Conservation (phyloP, 768 basidiomycete species). For the Lyophyllum decastes region DNA sequence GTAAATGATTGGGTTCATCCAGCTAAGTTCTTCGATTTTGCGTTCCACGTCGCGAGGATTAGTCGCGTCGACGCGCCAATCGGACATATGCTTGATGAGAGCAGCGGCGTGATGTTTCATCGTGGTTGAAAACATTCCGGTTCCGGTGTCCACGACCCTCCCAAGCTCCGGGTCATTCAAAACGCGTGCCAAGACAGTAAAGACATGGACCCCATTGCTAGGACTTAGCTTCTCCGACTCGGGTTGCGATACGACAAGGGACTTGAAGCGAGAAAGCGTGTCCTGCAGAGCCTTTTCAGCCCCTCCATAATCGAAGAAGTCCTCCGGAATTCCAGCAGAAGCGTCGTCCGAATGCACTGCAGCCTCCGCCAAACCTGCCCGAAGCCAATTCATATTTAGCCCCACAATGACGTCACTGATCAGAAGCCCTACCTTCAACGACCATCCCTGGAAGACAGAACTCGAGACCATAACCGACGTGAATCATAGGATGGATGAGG, state of each 20-base stretch:
- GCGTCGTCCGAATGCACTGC: conserved; percentile 45
- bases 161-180: conserved; percentile 21
- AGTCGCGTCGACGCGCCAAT: conserved; percentile 19
- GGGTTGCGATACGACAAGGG: conserved; percentile 1
- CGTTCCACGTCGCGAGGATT: conserved; percentile 12
- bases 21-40: conserved; percentile 21
- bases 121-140: conserved; percentile 9
- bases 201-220: conserved; percentile 14
- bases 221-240: neutral
- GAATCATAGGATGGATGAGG: conserved; percentile 67
- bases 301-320: conserved; percentile 12
- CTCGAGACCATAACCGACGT: conserved; percentile 64
- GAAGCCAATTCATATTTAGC: neutral
- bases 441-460: conserved; percentile 60
- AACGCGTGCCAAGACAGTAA: conserved; percentile 19
- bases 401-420: neutral
- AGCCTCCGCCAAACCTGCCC: conserved; percentile 55
- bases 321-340: conserved; percentile 20
- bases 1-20: conserved; percentile 22
- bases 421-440: conserved; percentile 53
- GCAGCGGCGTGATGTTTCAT: conserved; percentile 12
- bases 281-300: neutral
- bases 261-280: conserved; percentile 14
- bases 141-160: conserved; percentile 9
- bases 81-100: conserved; percentile 13